Base-by-base conservation (phyloP, 2,329 filamentous ascomycete species). In the Ophiostoma quercus region DNA sequence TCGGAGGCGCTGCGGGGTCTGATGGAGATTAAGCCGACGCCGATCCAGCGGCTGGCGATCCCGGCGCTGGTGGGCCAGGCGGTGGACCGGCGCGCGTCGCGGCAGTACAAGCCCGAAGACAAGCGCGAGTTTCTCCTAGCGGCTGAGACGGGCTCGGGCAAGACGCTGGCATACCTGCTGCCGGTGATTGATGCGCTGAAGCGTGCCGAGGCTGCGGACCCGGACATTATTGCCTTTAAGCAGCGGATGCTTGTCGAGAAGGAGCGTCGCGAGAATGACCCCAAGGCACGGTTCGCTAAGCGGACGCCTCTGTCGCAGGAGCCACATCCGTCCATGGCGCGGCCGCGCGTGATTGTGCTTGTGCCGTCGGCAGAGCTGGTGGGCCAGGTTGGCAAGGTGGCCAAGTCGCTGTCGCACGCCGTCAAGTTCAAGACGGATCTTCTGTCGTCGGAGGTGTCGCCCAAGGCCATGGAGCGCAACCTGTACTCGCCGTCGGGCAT, bases 111-210 rank as follows among this genome's bases (percentile, higher is more conserved):
- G 3, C 41, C 68, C 6, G 67, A 57, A 29, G 54, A 63, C 47
- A 67, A 67, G 19, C 79, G 80, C 71, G 85, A 82, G 80, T 97
- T 92, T 76, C 84, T 99, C 14, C 84, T 99, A 67, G 95, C 95
- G 3, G 95, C 95, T 12, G 95, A 99, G 82, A 99, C 95, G 0
- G 95, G 95, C 14, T 98, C 95, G 0, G 95, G 95, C 71, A 99
- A 99, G 82, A 99, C 95, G 0, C 82, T 99, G 72, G 92, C 95
- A 9, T 99, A 99, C 77, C 82, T 98, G 5, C 80, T 97, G 5
- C 96, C 95, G 0, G 85, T 90, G 19, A 83, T 99, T 68, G 88
- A 99, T 79, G 91, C 92, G 9, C 79, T 99, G 75, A 99, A 99
- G 80, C 82, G 87, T 43, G 88, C 87, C 6, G 92, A 94, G 76